Evolutionary conservation across 1,284 basidiomycete species (phyloP).

Genomic region (Pyrrhoderma lamaoense): DNA sequence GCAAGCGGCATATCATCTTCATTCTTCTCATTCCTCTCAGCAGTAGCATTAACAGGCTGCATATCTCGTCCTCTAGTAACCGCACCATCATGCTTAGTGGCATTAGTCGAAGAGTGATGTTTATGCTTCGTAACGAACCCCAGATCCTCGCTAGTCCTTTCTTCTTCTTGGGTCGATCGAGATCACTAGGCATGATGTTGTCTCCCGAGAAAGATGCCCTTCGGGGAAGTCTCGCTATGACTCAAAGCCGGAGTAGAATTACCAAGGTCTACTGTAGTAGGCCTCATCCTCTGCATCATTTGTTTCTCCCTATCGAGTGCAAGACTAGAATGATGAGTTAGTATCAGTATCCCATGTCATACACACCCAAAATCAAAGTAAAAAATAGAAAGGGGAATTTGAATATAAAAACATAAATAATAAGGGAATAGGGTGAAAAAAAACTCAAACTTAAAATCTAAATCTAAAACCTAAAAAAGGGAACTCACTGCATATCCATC

Average conservation of each 20-base stretch:
- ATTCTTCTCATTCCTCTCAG: constrained; percentile 37
- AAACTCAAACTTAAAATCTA: constrained; percentile 9
- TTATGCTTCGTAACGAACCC: constrained; percentile 64
- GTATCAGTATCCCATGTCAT: too few relatives aligned
- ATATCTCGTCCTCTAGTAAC: constrained; percentile 26
- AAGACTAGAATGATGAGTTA: constrained; percentile 45
- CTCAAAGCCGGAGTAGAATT: constrained; percentile 36
- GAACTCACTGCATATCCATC: constrained; percentile 93
- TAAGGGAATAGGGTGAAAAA: too few relatives aligned
- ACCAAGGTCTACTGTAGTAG: constrained; percentile 37
- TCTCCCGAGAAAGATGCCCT: constrained; percentile 38
- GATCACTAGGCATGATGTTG: constrained; percentile 32
- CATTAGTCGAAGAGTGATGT: constrained; percentile 30
- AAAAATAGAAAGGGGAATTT: too few relatives aligned
- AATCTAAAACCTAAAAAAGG: too few relatives aligned
- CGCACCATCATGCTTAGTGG: constrained; percentile 10
- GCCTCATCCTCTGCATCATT: constrained; percentile 26
- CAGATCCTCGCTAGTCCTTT: constrained; percentile 79
- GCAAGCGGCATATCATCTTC: constrained; percentile 70
- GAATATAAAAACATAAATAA: too few relatives aligned
- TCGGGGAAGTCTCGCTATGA: constrained; percentile 36
- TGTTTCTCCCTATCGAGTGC: constrained; percentile 64
- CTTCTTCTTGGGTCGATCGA: constrained; percentile 61
- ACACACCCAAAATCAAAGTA: too few relatives aligned
- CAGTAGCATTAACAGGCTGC: too few relatives aligned